A percentile compares a stretch with the other conserved stretches of the same genome.
Evolutionary conservation across 768 basidiomycete species (phyloP).

Genomic region (Boletus fagicola): DNA sequence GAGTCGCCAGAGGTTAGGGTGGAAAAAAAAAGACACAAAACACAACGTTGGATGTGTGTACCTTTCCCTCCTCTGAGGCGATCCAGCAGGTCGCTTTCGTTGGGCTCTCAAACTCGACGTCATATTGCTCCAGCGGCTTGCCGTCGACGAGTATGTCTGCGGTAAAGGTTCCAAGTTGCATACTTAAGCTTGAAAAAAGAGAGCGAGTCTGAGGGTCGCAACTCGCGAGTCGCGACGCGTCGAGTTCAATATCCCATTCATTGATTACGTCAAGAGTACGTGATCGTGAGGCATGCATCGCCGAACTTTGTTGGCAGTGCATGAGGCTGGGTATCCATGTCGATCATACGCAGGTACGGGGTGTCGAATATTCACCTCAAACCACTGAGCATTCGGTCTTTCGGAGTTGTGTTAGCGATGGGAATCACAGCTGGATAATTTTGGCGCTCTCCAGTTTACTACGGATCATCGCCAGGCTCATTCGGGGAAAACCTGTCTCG

Average conservation of each 20-base stretch:
- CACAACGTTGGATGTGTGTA: neutral
- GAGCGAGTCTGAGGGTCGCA: neutral
- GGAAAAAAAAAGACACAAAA: neutral
- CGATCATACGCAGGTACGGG: no score
- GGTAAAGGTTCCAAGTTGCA: constrained; percentile 18
- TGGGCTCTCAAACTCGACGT: constrained; percentile 1
- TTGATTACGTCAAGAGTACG: neutral
- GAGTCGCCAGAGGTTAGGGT: neutral
- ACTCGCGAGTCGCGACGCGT: neutral
- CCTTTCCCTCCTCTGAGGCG: constrained; percentile 25
- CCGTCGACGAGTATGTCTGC: constrained; percentile 16
- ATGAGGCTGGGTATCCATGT: no score
- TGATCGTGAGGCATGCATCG: neutral
- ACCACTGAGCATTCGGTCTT: neutral
- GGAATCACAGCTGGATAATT: neutral
- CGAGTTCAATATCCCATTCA: neutral
- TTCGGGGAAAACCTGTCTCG: neutral
- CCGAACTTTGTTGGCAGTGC: no score
- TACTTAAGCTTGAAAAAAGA: neutral
- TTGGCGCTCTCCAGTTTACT: neutral
- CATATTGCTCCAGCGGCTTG: constrained; percentile 14
- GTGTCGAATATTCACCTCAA: neutral
- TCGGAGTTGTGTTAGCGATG: no score
- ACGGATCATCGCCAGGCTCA: neutral
- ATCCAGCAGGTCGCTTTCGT: constrained; percentile 23